phyloP scores from a whole-genome alignment of 768 basidiomycete species.

The Lenzites betulinus region DNA sequence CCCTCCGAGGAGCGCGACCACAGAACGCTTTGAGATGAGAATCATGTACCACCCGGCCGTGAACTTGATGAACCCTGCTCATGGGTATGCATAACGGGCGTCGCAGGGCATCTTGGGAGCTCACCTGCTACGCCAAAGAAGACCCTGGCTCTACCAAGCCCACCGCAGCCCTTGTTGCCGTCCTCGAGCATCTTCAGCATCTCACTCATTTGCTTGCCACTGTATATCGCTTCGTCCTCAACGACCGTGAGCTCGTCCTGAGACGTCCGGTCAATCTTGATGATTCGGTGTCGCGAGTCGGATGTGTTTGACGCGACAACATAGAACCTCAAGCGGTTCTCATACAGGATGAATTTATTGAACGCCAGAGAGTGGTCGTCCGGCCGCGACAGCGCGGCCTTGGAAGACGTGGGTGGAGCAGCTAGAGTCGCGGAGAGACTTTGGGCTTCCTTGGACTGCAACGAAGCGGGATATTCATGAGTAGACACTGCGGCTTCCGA shows the following conservation, averaged over 20 bases:
- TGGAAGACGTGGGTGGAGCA: not conserved
- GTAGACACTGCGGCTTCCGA: constrained; percentile 1
- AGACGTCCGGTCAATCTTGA: constrained; percentile 90
- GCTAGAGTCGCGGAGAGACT: constrained; percentile 13
- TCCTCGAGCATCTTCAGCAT: constrained; percentile 96
- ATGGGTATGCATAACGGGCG: not conserved
- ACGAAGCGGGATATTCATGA: constrained; percentile 17
- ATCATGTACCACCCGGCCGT: constrained; percentile 98
- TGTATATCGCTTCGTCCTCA: constrained; percentile 90
- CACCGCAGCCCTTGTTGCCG: constrained; percentile 87
- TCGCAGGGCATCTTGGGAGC: constrained; percentile 15
- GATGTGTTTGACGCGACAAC: constrained; percentile 89
- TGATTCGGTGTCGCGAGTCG: constrained; percentile 85
- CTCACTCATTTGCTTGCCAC: constrained; percentile 83
- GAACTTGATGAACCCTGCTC: constrained; percentile 85
- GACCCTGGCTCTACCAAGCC: constrained; percentile 73
- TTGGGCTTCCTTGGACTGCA: constrained; percentile 19
- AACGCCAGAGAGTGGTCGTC: constrained; percentile 32
- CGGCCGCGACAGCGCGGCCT: not conserved
- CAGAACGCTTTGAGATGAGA: constrained; percentile 83
- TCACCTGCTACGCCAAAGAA: constrained; percentile 85
- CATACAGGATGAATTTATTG: constrained; percentile 93
- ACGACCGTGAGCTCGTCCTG: constrained; percentile 74
- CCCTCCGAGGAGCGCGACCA: constrained; percentile 91
- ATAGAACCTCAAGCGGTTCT: constrained; percentile 89